These are phyloP conservation scores for Flaveria brownii DNA, from an alignment of 129 eudicot species.

Conservation along the genomic window DNA sequence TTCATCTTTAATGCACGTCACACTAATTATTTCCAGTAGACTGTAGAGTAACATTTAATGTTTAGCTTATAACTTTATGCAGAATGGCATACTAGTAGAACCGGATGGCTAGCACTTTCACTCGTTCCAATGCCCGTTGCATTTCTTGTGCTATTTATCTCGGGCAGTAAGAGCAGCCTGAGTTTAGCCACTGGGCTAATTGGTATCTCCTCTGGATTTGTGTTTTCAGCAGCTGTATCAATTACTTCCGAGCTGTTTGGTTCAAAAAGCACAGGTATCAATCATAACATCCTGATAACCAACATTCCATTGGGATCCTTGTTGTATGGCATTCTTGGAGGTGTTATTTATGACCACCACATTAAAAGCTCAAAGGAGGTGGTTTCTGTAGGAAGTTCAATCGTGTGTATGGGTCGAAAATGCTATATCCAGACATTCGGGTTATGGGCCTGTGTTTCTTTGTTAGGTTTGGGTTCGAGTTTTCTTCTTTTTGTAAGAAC, in stretches of 20 bases:
- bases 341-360: conserved; percentile 50
- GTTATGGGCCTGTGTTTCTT: conserved; percentile 55
- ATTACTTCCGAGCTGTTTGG: conserved; percentile 75
- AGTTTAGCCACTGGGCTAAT: conserved; percentile 51
- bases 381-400: conserved; percentile 37
- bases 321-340: conserved; percentile 61
- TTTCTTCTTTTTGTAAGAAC: conserved; percentile 58
- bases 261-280: conserved; percentile 59
- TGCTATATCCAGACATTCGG: conserved; percentile 57
- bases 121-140: conserved; percentile 64
- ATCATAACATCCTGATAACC: conserved; percentile 72
- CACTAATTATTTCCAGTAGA: neutral
- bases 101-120: conserved; percentile 60
- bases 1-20: neutral
- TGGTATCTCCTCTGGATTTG: conserved; percentile 58
- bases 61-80: conserved; percentile 23
- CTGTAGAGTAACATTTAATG: neutral
- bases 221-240: conserved; percentile 66
- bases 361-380: conserved; percentile 30
- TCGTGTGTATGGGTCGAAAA: conserved; percentile 57
- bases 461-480: conserved; percentile 55
- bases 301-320: conserved; percentile 75
- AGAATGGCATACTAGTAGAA: conserved; percentile 53
- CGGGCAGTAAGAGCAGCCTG: conserved; percentile 34
- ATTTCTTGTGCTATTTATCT: conserved; percentile 44